Evolutionary conservation across 495 filamentous ascomycete species (phyloP), one percentile per base, ranked within the genome.

Genomic region (Evernia prunastri): DNA sequence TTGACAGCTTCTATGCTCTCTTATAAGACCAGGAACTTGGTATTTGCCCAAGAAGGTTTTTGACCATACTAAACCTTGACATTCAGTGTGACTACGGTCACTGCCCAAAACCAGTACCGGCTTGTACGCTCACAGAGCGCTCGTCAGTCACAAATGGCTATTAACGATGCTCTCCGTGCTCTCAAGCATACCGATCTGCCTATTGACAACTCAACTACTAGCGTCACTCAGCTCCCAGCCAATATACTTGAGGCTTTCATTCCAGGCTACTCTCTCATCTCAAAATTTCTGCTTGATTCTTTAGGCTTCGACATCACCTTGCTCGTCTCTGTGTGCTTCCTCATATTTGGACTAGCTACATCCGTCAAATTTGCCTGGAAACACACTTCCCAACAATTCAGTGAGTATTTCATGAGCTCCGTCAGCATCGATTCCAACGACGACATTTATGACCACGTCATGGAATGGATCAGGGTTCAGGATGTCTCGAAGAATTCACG

Each of bases 211-310:
- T 56, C 63, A 25, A 77, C 74, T 64, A 61, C 67, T 33, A 68
- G 47, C 45, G 71, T 73, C 47, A 69, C 68, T 17, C 67, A 63
- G 17, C 51, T 71, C 43, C 66, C 71, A 4, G 69, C 72, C 5
- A 70, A 71, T n/a, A 76, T 91, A n/a, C 78, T 92, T 20, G 88
- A 92, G 65, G 78, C 82, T 33, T 80, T 92, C 71, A 84, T 92
- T 61, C 89, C 89, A 0, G 89, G 89, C 20, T 91, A 89, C 72
- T 80, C 84, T 1, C 71, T 88, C 66, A 76, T 89, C 59, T 85
- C 86, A 0, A 74, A 80, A 3, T 79, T 85, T 31, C 67, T 89
- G 9, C 73, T 82, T 10, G 82, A 82, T 33, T 81, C 84, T 60
- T 74, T 89, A 3, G 79, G 85, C 51, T 80, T 95, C 72, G 89